phyloP scores from a whole-genome alignment of 257 asterid species.

The Plantago major region DNA sequence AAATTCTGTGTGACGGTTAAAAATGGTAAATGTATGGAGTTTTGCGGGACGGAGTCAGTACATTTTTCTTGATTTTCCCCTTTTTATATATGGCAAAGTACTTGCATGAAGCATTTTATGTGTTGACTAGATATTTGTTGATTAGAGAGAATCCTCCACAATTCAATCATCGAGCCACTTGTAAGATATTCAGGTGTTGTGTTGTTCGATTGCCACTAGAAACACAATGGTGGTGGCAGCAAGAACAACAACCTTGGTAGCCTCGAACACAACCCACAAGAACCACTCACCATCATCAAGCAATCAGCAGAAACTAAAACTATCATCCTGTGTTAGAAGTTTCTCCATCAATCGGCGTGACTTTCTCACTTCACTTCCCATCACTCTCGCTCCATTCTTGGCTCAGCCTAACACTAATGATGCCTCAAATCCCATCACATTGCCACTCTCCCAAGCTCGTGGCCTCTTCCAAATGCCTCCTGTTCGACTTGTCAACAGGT shows the following conservation, averaged over 20 bases:
- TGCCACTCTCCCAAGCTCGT: constrained; percentile 64
- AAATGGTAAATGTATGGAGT: too few relatives aligned
- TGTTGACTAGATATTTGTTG: too few relatives aligned
- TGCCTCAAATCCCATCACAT: constrained; percentile 23
- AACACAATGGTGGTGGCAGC: constrained; percentile 27
- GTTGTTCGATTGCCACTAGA: neutral
- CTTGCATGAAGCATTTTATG: too few relatives aligned
- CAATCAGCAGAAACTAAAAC: neutral
- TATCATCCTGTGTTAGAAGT: neutral
- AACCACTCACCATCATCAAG: constrained; percentile 26
- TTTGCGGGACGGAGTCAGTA: too few relatives aligned
- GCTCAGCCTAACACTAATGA: constrained; percentile 28
- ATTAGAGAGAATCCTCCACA: too few relatives aligned
- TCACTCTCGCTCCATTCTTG: constrained; percentile 43
- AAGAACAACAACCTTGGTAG: constrained; percentile 20
- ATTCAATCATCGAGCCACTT: too few relatives aligned
- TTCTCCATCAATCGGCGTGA: constrained; percentile 49
- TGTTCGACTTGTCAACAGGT: constrained; percentile 75
- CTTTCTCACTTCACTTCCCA: constrained; percentile 45
- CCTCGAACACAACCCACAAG: constrained; percentile 27
- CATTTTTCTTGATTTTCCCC: too few relatives aligned
- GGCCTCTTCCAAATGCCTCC: constrained; percentile 98
- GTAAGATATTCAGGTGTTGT: too few relatives aligned
- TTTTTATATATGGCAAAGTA: too few relatives aligned
- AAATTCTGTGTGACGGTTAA: too few relatives aligned